Evolutionary conservation across 2,329 filamentous ascomycete species (phyloP).

Genomic region (Bipolaris victoriae): DNA sequence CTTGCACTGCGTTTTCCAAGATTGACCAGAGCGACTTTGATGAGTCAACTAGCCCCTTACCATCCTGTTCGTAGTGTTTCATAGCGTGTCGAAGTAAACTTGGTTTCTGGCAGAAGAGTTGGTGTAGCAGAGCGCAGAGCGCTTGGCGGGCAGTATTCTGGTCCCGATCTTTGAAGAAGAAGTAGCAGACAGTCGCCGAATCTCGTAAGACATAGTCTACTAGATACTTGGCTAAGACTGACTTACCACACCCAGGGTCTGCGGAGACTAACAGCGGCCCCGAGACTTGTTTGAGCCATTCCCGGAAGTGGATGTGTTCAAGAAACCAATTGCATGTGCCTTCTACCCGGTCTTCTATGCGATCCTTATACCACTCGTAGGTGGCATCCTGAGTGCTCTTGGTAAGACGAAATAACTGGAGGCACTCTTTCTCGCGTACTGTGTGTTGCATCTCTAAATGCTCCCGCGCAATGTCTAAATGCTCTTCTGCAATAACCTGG

Average conservation of each 20-base stretch:
- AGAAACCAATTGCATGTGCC: conserved; percentile 30
- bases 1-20: too few relatives aligned
- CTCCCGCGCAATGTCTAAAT: conserved; percentile 4
- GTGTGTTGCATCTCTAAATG: conserved; percentile 17
- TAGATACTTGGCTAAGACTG: too few relatives aligned
- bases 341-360: conserved; percentile 25
- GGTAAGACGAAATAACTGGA: conserved; percentile 29
- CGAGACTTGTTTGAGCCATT: conserved; percentile 21
- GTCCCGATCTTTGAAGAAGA: too few relatives aligned
- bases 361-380: conserved; percentile 32
- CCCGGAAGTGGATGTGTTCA: conserved; percentile 20
- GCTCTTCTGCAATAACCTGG: not conserved
- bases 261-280: conserved; percentile 28
- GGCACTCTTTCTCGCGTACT: conserved; percentile 18
- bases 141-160: too few relatives aligned
- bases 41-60: too few relatives aligned
- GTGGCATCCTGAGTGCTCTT: conserved; percentile 20
- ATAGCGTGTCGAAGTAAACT: too few relatives aligned
- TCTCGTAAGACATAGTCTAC: too few relatives aligned
- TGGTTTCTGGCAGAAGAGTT: too few relatives aligned
- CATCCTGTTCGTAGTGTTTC: too few relatives aligned
- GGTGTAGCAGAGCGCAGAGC: too few relatives aligned
- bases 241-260: conserved; percentile 20
- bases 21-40: too few relatives aligned
- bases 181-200: too few relatives aligned